Conservation (phyloP, 108 stramenopile genomes). For the Fragilaria crotonensis region DNA sequence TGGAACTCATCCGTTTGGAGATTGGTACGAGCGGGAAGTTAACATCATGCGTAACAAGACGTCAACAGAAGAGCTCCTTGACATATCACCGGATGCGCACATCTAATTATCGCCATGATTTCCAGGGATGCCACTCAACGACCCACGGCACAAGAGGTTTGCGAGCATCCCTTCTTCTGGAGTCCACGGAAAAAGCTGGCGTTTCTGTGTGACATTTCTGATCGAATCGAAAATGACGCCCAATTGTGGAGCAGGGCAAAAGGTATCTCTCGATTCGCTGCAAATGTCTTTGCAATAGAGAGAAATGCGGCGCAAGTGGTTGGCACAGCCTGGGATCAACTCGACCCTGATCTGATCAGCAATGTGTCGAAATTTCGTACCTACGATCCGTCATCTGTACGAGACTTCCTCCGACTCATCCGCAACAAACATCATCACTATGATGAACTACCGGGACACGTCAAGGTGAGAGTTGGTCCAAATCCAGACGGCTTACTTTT, state of each 20-base stretch:
- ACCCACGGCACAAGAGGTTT: conserved; percentile 84
- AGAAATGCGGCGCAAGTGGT: conserved; percentile 69
- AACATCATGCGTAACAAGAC: conserved; percentile 89
- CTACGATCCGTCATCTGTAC: conserved; percentile 85
- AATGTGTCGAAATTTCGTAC: conserved; percentile 82
- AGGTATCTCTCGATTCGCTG: conserved; percentile 3
- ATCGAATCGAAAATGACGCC: conserved; percentile 70
- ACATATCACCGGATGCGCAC: conserved; percentile 68
- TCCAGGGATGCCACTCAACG: conserved; percentile 61
- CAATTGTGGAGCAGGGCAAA: neutral
- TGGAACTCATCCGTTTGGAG: conserved; percentile 91
- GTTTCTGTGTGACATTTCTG: conserved; percentile 88
- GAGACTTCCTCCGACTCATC: conserved; percentile 87
- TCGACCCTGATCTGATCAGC: conserved; percentile 70
- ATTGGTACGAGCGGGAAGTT: conserved; percentile 94
- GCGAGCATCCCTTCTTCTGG: conserved; percentile 95
- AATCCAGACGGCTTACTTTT: conserved; percentile 50
- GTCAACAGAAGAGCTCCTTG: conserved; percentile 39
- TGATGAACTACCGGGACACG: conserved; percentile 71
- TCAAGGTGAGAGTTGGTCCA: conserved; percentile 41
- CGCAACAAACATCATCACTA: conserved; percentile 95
- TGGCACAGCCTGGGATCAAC: conserved; percentile 82
- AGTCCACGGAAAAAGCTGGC: conserved; percentile 51
- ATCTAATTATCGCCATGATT: conserved; percentile 83
- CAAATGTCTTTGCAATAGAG: conserved; percentile 63